Evolutionary conservation across 495 filamentous ascomycete genomes (phyloP).

Genomic region (Glarea lozoyensis): DNA sequence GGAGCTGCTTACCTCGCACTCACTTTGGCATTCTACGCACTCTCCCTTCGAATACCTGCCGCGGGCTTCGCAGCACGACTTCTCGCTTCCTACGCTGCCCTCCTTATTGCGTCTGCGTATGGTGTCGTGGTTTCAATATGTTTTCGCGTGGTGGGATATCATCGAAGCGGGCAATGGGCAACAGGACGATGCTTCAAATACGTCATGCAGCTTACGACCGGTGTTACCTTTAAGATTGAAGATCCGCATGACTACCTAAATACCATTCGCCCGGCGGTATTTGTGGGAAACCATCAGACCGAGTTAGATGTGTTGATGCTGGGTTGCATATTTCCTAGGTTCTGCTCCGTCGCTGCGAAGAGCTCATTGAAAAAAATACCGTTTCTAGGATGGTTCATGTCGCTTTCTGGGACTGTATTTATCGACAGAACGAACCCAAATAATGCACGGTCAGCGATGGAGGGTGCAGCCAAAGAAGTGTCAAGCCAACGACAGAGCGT

Average conservation of each 20-base stretch:
- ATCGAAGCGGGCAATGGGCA: conserved; percentile 77
- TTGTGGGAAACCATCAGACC: conserved; percentile 89
- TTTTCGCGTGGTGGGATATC: conserved; percentile 61
- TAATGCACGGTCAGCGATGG: conserved; percentile 78
- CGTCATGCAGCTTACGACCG: conserved; percentile 64
- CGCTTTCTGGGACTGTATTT: conserved; percentile 80
- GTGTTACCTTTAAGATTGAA: conserved; percentile 68
- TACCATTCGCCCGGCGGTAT: conserved; percentile 70
- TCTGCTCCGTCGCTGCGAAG: conserved; percentile 93
- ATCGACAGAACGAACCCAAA: conserved; percentile 80
- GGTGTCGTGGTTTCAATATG: conserved; percentile 67
- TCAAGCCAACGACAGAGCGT: conserved; percentile 68
- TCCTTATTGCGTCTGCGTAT: conserved; percentile 61
- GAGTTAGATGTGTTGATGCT: conserved; percentile 93
- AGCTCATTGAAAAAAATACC: conserved; percentile 70
- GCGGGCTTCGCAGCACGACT: conserved; percentile 64
- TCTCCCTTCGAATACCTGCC: conserved; percentile 43
- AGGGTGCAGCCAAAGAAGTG: conserved; percentile 74
- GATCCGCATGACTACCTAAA: conserved; percentile 56
- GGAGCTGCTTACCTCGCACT: conserved; percentile 48
- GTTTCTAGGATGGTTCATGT: conserved; percentile 96
- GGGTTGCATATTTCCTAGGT: conserved; percentile 76
- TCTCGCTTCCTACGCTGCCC: conserved; percentile 59
- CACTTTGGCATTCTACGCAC: conserved; percentile 50
- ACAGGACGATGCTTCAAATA: conserved; percentile 74